Conservation (phyloP, 2,329 filamentous ascomycete species). For the Fusarium tjaetaba region DNA sequence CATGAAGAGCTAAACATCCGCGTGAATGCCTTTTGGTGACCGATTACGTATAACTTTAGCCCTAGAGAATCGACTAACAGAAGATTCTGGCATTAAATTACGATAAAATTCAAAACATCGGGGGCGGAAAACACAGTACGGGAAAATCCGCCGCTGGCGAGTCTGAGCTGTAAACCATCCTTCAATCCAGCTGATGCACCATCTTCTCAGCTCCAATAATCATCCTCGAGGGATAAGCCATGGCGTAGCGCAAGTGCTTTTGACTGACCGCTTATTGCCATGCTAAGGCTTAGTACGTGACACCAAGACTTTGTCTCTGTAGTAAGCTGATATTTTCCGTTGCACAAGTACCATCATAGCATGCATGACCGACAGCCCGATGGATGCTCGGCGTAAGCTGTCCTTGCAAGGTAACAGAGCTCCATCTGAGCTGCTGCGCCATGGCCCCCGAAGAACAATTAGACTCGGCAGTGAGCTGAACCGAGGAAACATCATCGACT, state of each 20-base stretch:
- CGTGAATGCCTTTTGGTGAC: neutral
- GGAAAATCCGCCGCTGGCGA: neutral
- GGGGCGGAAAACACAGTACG: neutral
- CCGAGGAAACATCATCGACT: neutral
- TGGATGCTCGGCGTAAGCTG: neutral
- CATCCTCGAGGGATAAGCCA: neutral
- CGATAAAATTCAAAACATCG: accelerated
- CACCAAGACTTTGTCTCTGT: neutral
- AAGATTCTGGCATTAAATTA: neutral
- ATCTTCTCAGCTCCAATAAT: neutral
- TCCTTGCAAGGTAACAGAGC: neutral
- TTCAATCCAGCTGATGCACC: constrained; percentile 6
- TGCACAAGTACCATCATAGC: neutral
- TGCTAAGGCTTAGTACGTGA: neutral
- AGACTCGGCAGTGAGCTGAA: neutral
- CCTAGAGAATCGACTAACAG: accelerated
- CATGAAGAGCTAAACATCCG: accelerated
- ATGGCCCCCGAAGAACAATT: neutral
- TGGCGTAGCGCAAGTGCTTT: neutral
- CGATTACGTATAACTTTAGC: neutral
- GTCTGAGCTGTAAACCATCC: neutral
- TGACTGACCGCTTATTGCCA: neutral
- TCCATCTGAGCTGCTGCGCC: neutral
- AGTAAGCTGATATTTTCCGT: constrained; percentile 7
- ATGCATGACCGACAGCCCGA: neutral